A percentile compares a stretch with the other conserved stretches of the same genome.
Conservation (phyloP, 2,329 filamentous ascomycete genomes). For the Fusarium sp. region DNA sequence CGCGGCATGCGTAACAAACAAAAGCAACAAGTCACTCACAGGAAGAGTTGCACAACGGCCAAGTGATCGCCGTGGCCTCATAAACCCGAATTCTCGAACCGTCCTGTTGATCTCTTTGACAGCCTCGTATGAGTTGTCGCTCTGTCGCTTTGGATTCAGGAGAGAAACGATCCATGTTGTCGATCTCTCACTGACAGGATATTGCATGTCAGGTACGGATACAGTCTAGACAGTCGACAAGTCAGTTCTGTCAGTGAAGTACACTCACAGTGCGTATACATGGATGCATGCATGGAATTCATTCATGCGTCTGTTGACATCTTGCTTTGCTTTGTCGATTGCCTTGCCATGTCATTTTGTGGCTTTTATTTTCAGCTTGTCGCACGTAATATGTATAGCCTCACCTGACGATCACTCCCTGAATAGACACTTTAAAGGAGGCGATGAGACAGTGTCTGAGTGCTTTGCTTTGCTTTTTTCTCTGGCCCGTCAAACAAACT, state of each 20-base stretch:
- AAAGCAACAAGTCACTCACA: background rate
- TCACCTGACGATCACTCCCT: conserved; percentile 1
- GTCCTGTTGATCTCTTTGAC: conserved; percentile 2
- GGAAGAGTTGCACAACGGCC: background rate
- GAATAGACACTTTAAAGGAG: background rate
- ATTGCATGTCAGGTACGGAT: background rate
- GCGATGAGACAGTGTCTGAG: background rate
- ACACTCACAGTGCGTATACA: background rate
- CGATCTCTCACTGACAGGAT: conserved; percentile 7
- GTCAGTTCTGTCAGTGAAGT: background rate
- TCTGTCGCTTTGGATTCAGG: background rate
- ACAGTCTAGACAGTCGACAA: background rate
- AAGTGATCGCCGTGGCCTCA: conserved; percentile 5
- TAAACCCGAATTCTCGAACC: background rate
- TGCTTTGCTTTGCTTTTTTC: conserved; percentile 21
- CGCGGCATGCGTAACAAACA: background rate
- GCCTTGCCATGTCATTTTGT: background rate
- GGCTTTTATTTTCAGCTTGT: background rate
- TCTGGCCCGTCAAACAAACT: too few species aligned
- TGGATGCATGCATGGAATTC: background rate
- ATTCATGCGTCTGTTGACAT: background rate
- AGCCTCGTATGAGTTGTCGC: conserved; percentile 16
- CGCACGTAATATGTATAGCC: background rate
- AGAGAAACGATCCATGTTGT: conserved; percentile 16
- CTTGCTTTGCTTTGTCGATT: background rate